Evolutionary conservation across 140 eudicot species (phyloP).

Genomic region (Stevia rebaudiana): DNA sequence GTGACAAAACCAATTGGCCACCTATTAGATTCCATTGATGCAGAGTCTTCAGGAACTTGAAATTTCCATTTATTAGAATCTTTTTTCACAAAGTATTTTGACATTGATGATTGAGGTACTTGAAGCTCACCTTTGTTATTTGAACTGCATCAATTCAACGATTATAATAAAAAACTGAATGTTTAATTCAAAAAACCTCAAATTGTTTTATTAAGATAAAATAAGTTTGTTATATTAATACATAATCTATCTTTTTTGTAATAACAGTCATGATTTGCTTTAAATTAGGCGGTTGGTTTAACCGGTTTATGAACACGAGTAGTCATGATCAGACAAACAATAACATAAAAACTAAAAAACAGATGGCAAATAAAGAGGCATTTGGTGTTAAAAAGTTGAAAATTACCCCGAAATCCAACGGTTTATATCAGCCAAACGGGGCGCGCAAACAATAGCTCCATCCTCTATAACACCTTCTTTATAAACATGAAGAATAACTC

Average conservation of each 20-base stretch:
- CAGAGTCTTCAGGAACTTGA: slow-evolving; percentile 56
- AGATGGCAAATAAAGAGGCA: not conserved
- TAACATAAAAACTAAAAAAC: not conserved
- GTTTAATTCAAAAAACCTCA: not conserved
- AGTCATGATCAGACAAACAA: not conserved
- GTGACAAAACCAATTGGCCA: slow-evolving; percentile 93
- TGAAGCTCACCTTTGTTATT: slow-evolving; percentile 43
- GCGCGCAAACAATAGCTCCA: slow-evolving; percentile 91
- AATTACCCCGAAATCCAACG: slow-evolving; percentile 54
- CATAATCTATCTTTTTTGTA: not conserved
- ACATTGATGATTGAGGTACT: slow-evolving; percentile 43
- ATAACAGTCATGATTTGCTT: not conserved
- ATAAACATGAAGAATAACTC: slow-evolving; percentile 64
- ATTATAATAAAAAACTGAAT: not conserved
- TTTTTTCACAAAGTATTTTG: slow-evolving; percentile 40
- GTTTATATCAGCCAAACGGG: slow-evolving; percentile 48
- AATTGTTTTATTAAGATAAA: not conserved
- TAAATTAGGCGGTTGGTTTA: no score
- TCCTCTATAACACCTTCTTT: slow-evolving; percentile 84
- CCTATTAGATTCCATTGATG: slow-evolving; percentile 45
- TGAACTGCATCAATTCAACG: slow-evolving; percentile 39
- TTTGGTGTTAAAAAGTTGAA: not conserved
- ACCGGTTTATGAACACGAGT: not conserved
- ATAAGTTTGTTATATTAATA: not conserved
- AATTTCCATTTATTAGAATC: slow-evolving; percentile 71